These are phyloP conservation scores for Diaporthe australafricana DNA, from an alignment of 2,329 filamentous ascomycete genomes.

Conservation along the genomic window DNA sequence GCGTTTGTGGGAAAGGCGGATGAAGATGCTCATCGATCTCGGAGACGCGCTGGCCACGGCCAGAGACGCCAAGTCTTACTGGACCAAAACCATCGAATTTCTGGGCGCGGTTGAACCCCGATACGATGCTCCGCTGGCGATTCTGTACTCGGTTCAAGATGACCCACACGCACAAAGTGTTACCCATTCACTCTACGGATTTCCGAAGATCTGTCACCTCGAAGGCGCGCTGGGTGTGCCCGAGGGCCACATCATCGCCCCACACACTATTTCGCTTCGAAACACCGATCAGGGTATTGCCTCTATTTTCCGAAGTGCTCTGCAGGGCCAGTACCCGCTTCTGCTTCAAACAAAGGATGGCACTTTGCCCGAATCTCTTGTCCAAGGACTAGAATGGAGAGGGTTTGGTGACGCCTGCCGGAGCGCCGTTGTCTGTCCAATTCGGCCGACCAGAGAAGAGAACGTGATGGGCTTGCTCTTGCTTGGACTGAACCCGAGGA, in stretches of 20 bases:
- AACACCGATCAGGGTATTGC: slow-evolving; percentile 52
- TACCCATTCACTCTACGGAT: slow-evolving; percentile 44
- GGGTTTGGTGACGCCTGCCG: slow-evolving; percentile 74
- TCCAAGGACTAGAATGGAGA: slow-evolving; percentile 70
- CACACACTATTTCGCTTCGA: slow-evolving; percentile 50
- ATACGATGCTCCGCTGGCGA: slow-evolving; percentile 63
- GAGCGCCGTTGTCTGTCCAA: slow-evolving; percentile 76
- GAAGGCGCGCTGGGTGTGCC: slow-evolving; percentile 61
- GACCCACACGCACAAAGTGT: slow-evolving; percentile 46
- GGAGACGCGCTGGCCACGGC: slow-evolving; percentile 57
- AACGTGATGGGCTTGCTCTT: slow-evolving; percentile 75
- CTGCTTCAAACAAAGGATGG: slow-evolving; percentile 57
- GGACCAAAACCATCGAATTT: slow-evolving; percentile 57
- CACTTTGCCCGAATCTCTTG: slow-evolving; percentile 67
- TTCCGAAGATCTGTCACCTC: slow-evolving; percentile 52
- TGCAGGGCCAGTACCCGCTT: slow-evolving; percentile 52
- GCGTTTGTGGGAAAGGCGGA: slow-evolving; percentile 60
- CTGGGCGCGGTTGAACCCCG: slow-evolving; percentile 55
- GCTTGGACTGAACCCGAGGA: slow-evolving; percentile 76
- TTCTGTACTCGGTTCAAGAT: slow-evolving; percentile 62
- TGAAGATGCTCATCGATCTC: slow-evolving; percentile 62
- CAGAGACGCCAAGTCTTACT: slow-evolving; percentile 59
- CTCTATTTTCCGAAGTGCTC: slow-evolving; percentile 52
- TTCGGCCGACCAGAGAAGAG: slow-evolving; percentile 75
- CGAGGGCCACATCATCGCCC: slow-evolving; percentile 55